These are phyloP conservation scores for Acorus calamus DNA, from an alignment of 106 monocot species.

Conservation along the genomic window DNA sequence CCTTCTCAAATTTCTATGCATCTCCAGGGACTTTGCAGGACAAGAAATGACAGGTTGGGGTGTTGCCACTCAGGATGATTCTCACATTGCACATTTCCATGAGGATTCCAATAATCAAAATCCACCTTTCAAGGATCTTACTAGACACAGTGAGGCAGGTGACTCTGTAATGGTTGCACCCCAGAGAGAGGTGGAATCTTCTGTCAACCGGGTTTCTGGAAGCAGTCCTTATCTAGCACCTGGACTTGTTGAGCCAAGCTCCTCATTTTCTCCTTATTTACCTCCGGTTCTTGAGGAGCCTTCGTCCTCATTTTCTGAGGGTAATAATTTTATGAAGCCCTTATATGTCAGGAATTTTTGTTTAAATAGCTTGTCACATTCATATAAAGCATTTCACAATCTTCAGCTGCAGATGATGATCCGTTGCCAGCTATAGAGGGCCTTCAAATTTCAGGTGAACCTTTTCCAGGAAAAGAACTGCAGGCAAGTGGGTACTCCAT, in stretches of 20 bases:
- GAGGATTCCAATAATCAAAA: constrained; percentile 34
- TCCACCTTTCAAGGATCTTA: constrained; percentile 40
- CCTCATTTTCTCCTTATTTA: constrained; percentile 54
- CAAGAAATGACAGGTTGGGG: constrained; percentile 30
- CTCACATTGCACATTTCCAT: constrained; percentile 30
- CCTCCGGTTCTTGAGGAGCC: constrained; percentile 93
- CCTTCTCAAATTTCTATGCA: no score
- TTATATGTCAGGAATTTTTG: background rate
- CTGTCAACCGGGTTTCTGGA: constrained; percentile 37
- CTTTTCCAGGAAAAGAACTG: constrained; percentile 88
- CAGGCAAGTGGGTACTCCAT: constrained; percentile 80
- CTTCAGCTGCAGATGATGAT: constrained; percentile 91
- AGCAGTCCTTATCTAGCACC: constrained; percentile 39
- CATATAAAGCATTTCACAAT: background rate
- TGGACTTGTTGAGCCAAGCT: constrained; percentile 45
- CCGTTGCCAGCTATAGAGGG: constrained; percentile 86
- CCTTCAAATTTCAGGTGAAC: constrained; percentile 88
- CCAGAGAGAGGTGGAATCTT: constrained; percentile 27
- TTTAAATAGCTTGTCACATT: no score
- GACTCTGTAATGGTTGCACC: constrained; percentile 26
- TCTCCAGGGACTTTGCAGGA: constrained; percentile 21
- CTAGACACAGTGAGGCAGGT: constrained; percentile 26
- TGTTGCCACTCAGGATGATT: constrained; percentile 25
- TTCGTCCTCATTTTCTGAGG: constrained; percentile 95
- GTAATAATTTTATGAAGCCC: constrained; percentile 13